Percentiles rank a stretch among this genome's conserved stretches.
Evolutionary conservation across 2,329 filamentous ascomycete genomes (phyloP).

Genomic region (Colletotrichum cordylinicola): DNA sequence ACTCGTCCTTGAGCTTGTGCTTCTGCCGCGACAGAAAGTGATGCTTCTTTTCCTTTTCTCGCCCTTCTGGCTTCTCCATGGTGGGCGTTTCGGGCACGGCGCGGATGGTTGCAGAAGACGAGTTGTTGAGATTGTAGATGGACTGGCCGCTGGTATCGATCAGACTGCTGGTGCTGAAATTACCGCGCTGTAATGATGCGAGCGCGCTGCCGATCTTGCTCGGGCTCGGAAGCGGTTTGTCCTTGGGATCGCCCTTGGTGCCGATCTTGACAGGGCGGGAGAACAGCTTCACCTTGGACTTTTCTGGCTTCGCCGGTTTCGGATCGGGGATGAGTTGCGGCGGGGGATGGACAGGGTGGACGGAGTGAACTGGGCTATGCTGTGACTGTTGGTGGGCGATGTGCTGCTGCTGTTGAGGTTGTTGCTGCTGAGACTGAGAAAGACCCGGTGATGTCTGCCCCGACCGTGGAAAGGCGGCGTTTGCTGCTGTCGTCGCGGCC

Average conservation of each 20-base stretch:
- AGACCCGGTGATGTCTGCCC: slow-evolving; percentile 55
- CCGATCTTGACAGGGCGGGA: slow-evolving; percentile 79
- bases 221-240: slow-evolving; percentile 74
- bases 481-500: slow-evolving; percentile 75
- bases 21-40: slow-evolving; percentile 82
- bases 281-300: slow-evolving; percentile 83
- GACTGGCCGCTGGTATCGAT: slow-evolving; percentile 66
- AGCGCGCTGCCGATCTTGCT: slow-evolving; percentile 73
- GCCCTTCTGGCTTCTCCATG: slow-evolving; percentile 52
- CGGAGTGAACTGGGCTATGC: background rate
- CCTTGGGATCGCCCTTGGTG: slow-evolving; percentile 70
- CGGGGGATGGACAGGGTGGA: slow-evolving; percentile 37
- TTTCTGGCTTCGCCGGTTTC: slow-evolving; percentile 67
- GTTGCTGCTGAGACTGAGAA: slow-evolving; percentile 36
- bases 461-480: slow-evolving; percentile 74
- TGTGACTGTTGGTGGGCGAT: slow-evolving; percentile 30
- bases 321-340: slow-evolving; percentile 49
- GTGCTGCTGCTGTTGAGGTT: slow-evolving; percentile 35
- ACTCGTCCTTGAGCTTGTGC: slow-evolving; percentile 79
- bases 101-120: slow-evolving; percentile 78
- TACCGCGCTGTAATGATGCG: slow-evolving; percentile 67
- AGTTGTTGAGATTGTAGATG: slow-evolving; percentile 78
- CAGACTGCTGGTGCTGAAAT: slow-evolving; percentile 76
- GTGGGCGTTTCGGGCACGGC: slow-evolving; percentile 54
- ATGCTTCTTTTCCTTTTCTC: slow-evolving; percentile 79